phyloP scores from a whole-genome alignment of 148 eudicot species.

The Beta vulgaris region DNA sequence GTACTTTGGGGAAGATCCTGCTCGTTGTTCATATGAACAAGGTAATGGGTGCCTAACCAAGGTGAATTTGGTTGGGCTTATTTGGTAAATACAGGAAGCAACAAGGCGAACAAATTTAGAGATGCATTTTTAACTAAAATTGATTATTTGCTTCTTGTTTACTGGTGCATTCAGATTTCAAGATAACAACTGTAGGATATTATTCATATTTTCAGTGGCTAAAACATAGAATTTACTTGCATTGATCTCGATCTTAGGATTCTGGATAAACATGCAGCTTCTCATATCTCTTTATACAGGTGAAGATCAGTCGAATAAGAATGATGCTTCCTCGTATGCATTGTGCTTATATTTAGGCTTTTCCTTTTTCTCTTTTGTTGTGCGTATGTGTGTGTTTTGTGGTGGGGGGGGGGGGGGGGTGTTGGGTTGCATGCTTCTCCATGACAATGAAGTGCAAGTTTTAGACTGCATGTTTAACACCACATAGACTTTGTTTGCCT shows the following conservation, averaged over 20 bases:
- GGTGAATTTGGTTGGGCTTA: neutral
- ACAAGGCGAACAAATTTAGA: neutral
- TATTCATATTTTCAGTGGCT: neutral
- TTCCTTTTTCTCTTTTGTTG: neutral
- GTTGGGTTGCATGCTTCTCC: neutral
- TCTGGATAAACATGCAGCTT: neutral
- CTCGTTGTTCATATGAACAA: conserved; percentile 71
- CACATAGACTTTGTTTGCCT: neutral
- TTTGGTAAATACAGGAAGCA: neutral
- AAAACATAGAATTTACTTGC: neutral
- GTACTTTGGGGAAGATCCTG: conserved; percentile 79
- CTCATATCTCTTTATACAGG: neutral
- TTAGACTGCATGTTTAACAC: neutral
- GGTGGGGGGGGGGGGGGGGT: neutral
- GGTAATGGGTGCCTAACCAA: conserved; percentile 30
- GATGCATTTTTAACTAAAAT: neutral
- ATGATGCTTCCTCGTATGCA: neutral
- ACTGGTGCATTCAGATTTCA: too few relatives aligned
- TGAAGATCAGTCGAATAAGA: neutral
- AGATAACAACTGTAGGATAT: neutral
- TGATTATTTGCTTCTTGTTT: neutral
- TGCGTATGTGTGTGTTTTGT: neutral
- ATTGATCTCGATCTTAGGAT: neutral
- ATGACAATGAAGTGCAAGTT: neutral
- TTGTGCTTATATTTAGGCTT: too few relatives aligned